Percentiles rank a stretch among this genome's conserved stretches.
phyloP scores from a whole-genome alignment of 2,329 filamentous ascomycete species.

The Lizonia empirigonia region DNA sequence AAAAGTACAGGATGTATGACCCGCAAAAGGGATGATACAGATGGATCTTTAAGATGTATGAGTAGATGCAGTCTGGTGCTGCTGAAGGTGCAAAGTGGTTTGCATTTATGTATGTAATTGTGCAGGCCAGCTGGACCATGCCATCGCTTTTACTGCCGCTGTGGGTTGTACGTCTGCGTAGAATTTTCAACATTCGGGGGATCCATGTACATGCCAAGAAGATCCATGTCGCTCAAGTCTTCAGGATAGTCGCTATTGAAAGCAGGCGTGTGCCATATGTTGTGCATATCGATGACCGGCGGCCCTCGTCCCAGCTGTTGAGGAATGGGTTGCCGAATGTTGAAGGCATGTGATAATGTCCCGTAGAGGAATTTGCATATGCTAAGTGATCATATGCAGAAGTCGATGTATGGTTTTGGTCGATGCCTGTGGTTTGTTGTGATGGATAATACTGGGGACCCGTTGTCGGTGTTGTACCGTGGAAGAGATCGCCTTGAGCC shows the following conservation, averaged over 20 bases:
- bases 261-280: conserved; percentile 19
- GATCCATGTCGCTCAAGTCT: not conserved
- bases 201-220: not conserved
- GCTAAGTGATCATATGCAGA: not conserved
- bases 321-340: conserved; percentile 30
- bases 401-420: not conserved
- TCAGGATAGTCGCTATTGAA: not conserved
- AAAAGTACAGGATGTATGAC: too few species aligned
- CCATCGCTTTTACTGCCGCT: too few species aligned
- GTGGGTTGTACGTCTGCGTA: too few species aligned
- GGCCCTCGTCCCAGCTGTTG: conserved; percentile 30
- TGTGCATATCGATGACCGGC: conserved; percentile 19
- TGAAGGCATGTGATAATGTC: not conserved
- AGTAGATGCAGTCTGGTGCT: too few species aligned
- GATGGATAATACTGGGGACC: not conserved
- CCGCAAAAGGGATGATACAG: too few species aligned
- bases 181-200: too few species aligned
- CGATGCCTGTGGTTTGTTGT: not conserved
- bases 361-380: not conserved
- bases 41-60: too few species aligned
- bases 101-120: too few species aligned
- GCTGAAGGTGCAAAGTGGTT: too few species aligned
- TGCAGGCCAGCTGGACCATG: too few species aligned
- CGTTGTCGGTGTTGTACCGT: not conserved
- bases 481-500: not conserved